phyloP scores from a whole-genome alignment of 768 basidiomycete genomes.

The Rhodotorula toruloides region DNA sequence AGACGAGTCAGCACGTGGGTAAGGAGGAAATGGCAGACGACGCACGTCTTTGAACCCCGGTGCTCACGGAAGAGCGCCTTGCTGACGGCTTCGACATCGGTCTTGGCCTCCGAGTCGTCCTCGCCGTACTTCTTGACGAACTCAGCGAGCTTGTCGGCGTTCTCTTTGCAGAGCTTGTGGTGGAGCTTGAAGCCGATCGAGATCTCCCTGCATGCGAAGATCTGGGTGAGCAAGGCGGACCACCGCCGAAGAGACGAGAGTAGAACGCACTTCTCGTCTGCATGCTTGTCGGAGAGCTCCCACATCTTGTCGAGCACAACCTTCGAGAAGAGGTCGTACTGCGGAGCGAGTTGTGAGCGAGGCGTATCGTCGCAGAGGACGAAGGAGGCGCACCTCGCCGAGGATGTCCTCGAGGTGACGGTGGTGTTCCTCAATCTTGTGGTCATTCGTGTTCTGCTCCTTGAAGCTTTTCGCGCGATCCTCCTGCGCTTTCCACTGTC shows the following conservation, averaged over 20 bases:
- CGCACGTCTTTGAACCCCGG: conserved; percentile 11
- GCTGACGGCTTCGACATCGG: conserved; percentile 17
- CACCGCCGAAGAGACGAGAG: not conserved
- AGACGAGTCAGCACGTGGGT: not conserved
- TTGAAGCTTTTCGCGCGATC: conserved; percentile 1
- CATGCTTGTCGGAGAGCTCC: conserved; percentile 12
- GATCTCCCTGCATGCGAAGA: conserved; percentile 12
- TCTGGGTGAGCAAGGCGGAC: not conserved
- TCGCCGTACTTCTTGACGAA: conserved; percentile 33
- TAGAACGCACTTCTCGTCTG: conserved; percentile 11
- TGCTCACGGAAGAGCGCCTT: conserved; percentile 31
- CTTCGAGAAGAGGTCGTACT: conserved; percentile 12
- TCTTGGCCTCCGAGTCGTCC: conserved; percentile 19
- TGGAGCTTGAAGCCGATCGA: conserved; percentile 17
- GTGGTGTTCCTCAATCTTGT: conserved; percentile 2
- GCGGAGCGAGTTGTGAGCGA: not conserved
- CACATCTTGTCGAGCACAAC: conserved; percentile 20
- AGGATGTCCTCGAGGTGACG: conserved; percentile 3
- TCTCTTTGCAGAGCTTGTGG: conserved; percentile 3
- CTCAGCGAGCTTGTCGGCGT: conserved; percentile 16
- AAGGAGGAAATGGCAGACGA: not conserved
- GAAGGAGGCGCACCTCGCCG: not conserved
- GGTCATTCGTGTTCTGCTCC: not conserved
- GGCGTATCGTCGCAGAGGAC: not conserved
- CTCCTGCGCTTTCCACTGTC: conserved; percentile 1